A percentile compares a stretch with the other conserved stretches of the same genome.
phyloP scores from a whole-genome alignment of 768 basidiomycete genomes.

The Hebeloma cylindrosporum region DNA sequence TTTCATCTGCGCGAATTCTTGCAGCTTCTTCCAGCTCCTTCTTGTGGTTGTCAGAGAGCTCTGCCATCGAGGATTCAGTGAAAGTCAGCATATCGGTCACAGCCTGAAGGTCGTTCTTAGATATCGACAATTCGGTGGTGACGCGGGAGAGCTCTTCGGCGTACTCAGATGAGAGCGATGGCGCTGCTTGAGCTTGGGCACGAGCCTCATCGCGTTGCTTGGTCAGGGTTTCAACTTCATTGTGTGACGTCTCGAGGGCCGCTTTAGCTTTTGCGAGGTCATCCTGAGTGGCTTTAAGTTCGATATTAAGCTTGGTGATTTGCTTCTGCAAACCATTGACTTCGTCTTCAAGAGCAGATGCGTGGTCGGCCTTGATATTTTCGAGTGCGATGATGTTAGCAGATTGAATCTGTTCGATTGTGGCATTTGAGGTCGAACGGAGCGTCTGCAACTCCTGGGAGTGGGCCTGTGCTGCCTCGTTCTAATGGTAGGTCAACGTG shows the following conservation, averaged over 20 bases:
- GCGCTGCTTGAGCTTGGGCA: conserved; percentile 39
- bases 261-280: conserved; percentile 78
- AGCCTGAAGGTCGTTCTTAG: conserved; percentile 70
- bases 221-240: conserved; percentile 57
- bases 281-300: conserved; percentile 83
- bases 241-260: conserved; percentile 47
- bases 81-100: conserved; percentile 64
- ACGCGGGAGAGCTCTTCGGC: conserved; percentile 56
- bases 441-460: conserved; percentile 69
- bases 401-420: conserved; percentile 67
- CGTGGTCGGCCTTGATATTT: conserved; percentile 63
- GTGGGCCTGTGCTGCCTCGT: conserved; percentile 70
- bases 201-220: conserved; percentile 67
- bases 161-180: conserved; percentile 45
- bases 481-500: conserved; percentile 37
- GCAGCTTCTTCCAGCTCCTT: conserved; percentile 79
- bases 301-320: conserved; percentile 58
- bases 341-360: conserved; percentile 56
- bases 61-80: conserved; percentile 68
- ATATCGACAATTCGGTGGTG: conserved; percentile 53
- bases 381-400: conserved; percentile 63
- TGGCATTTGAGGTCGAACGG: conserved; percentile 61
- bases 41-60: conserved; percentile 67
- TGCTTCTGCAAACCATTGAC: conserved; percentile 60
- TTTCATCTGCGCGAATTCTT: conserved; percentile 66